Base-by-base conservation (phyloP, 1,284 basidiomycete species). In the Vanrija sp. region DNA sequence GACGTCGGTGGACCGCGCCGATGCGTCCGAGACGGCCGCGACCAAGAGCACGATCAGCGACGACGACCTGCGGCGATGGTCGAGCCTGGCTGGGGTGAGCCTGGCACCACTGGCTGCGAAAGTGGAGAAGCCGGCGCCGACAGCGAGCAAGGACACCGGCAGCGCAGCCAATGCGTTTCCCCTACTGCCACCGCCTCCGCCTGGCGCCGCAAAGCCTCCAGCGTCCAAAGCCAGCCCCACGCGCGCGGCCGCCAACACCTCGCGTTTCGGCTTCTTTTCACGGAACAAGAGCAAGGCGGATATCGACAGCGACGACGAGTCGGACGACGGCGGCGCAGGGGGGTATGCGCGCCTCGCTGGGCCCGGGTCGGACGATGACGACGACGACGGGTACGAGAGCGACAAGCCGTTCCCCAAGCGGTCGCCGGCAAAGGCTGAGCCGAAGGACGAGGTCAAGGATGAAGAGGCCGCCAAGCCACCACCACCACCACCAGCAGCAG, bases 51-150 rank as follows among this genome's bases (percentile, higher is more conserved):
- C 61, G 18, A 59, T 72, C 35, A 57, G 59, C 10, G 53, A 57
- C 12, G 65, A 62, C 35, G 69, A 72, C 12, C 43, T 73, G 9
- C 48, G 56, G n/a, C 54, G 65, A 10, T 73, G 71, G 71, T 64
- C 65, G 1, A 36, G 35, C 2, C 18, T 62, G 1, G 69, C 69
- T 2, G 69, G 69, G 5, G 57, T 72, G 10, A n/a, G 48, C 3
- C 18, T 54, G 3, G 27, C 44, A n/a, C 25, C 44, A 8, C 41
- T 38, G n/a, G 51, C 41, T 9, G 4, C 23, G 9, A 25, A 35
- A 20, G 4, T 19, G 39, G 18, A 31, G n/a, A 14, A 31, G 31
- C 18, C 25, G 18, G 9, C 43, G 19, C 15, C 3, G 31, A 19
- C 7, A 9, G 54, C 16, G 24, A 43, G 43, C 54, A 4, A 39